Evolutionary conservation across 2,329 filamentous ascomycete species (phyloP).

Genomic region (Colletotrichum sp.): DNA sequence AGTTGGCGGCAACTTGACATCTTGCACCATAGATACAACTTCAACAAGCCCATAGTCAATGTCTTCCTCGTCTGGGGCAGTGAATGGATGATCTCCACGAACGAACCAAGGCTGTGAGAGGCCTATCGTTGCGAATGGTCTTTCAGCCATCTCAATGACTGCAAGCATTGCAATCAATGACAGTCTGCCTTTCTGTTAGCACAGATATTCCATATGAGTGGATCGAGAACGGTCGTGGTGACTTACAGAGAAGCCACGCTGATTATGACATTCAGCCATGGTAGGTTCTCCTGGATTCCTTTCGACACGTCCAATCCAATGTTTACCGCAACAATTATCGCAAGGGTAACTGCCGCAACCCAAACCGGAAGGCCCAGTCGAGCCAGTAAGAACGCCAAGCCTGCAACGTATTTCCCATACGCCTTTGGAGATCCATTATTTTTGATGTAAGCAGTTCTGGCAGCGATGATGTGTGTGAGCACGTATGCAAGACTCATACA

Average conservation of each 20-base stretch:
- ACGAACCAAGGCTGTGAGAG: conserved; percentile 9
- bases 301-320: conserved; percentile 8
- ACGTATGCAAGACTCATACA: conserved; percentile 12
- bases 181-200: background rate
- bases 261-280: conserved; percentile 15
- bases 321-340: conserved; percentile 16
- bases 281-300: background rate
- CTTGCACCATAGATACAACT: background rate
- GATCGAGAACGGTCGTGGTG: no score
- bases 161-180: background rate
- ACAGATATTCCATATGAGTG: background rate
- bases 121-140: conserved; percentile 11
- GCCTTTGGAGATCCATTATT: background rate
- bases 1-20: background rate
- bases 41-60: background rate
- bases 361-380: conserved; percentile 9
- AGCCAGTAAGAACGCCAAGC: conserved; percentile 3
- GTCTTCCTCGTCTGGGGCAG: background rate
- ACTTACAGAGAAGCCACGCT: conserved; percentile 11
- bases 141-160: conserved; percentile 13
- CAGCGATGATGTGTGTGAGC: background rate
- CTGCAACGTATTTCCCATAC: conserved; percentile 1
- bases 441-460: background rate
- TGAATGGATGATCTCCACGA: background rate
- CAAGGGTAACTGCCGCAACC: conserved; percentile 1